phyloP scores from a whole-genome alignment of 768 basidiomycete genomes.

The Lentinula boryana region DNA sequence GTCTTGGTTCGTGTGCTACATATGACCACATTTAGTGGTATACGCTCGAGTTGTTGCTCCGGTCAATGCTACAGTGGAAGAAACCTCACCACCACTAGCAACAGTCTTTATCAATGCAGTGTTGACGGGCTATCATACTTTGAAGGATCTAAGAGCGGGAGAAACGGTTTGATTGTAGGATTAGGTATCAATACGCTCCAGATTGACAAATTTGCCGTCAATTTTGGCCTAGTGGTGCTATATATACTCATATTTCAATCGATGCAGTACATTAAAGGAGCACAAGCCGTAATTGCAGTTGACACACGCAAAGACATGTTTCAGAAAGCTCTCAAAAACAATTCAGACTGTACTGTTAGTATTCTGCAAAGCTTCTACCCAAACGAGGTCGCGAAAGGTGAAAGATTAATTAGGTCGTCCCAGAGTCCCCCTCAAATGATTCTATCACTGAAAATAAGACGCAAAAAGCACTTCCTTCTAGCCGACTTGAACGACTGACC shows the following conservation, averaged over 20 bases:
- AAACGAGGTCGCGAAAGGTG: background rate
- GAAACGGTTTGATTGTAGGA: conserved; percentile 1
- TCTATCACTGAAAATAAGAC: background rate
- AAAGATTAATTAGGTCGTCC: background rate
- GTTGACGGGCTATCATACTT: conserved; percentile 1
- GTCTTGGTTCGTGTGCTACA: background rate
- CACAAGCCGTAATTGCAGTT: background rate
- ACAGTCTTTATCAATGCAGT: background rate
- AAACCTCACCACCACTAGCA: background rate
- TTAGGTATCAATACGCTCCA: conserved; percentile 1
- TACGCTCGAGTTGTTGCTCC: background rate
- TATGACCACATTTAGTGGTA: background rate
- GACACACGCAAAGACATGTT: background rate
- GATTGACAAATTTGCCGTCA: background rate
- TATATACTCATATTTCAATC: background rate
- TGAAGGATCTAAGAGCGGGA: background rate
- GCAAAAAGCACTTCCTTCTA: background rate
- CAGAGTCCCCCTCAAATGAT: background rate
- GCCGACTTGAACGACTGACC: conserved; percentile 4
- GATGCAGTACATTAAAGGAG: background rate
- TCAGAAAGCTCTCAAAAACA: background rate
- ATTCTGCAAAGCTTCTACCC: background rate
- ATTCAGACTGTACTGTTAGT: background rate
- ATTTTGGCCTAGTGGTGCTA: background rate
- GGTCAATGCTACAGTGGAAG: background rate